Evolutionary conservation across 441 rosid genomes (phyloP), one percentile per base, ranked within the genome.

Genomic region (Lepidium campestre): DNA sequence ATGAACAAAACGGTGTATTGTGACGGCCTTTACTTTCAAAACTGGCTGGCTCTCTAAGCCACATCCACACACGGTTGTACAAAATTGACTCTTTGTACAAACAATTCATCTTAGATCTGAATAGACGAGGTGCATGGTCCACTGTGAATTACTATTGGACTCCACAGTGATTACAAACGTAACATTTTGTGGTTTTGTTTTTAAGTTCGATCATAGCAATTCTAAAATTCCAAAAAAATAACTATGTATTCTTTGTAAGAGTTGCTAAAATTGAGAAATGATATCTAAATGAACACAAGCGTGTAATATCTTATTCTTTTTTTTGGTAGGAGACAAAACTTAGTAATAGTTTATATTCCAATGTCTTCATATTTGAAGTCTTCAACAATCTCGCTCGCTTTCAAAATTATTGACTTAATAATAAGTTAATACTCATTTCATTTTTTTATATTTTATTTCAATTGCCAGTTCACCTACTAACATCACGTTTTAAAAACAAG

Each of bases 401-500:
- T 45, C 49, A 19, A 0, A 29, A 29, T 6, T 6, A 29, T 29
- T 29, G 32, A 29, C 32, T 29, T 29, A 29, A 1, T 1, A 29
- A 6, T 29, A 29, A 27, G 7, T 29, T 29, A 29, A n/a, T 42
- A 17, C 4, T 17, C 12, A 18, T 19, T 6, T 6, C 4, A 6
- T 3, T 22, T 2, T 12, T 22, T 22, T 12, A 2, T 47, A 0
- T 12, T 22, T 47, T 6, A 47, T 22, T 47, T 15, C 10, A 29
- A 29, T 0, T 29, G 32, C 50, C 37, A 71, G 70, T 71, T 44
- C 67, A 72, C 76, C 76, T 65, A 72, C 76, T 65, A 41, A 58
- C 3, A 65, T 52, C 76, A 72, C 76, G 76, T 72, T 72, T 72
- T 72, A 23, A 72, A 72, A 65, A 72, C 76, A 65, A 32, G 17